A percentile compares a stretch with the other conserved stretches of the same genome.
phyloP scores from a whole-genome alignment of 2,329 filamentous ascomycete genomes.

The Cephalotrichum gorgonifer region DNA sequence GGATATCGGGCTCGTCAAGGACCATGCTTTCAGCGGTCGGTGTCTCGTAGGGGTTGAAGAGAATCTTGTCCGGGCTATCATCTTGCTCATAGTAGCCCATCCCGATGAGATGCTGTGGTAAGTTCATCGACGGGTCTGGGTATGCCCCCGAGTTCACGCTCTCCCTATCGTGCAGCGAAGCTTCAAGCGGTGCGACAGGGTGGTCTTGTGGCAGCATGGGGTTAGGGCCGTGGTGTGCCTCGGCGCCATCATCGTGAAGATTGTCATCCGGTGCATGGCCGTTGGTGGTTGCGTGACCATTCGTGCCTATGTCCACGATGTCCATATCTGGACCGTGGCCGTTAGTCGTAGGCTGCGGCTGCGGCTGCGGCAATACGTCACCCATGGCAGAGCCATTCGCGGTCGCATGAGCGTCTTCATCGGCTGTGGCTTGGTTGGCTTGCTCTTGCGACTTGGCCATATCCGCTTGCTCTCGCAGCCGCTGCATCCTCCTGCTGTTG shows the following conservation, averaged over 20 bases:
- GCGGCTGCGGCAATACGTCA: neutral
- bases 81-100: conserved; percentile 53
- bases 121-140: conserved; percentile 37
- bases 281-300: neutral
- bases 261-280: neutral
- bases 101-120: conserved; percentile 40
- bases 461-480: conserved; percentile 44
- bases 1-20: conserved; percentile 33
- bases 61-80: conserved; percentile 44
- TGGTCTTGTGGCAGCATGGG: conserved; percentile 1
- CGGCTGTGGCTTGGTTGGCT: conserved; percentile 13
- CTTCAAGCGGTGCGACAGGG: conserved; percentile 11
- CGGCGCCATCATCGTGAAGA: neutral
- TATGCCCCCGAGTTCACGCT: conserved; percentile 25
- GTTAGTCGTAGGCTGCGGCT: neutral
- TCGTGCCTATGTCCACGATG: neutral
- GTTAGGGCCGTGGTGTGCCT: neutral
- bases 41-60: conserved; percentile 48
- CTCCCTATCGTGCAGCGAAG: conserved; percentile 13
- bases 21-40: conserved; percentile 34
- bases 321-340: neutral
- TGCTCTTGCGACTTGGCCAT: conserved; percentile 43
- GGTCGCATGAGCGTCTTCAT: conserved; percentile 11
- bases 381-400: neutral
- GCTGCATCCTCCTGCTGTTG: conserved; percentile 46